Evolutionary conservation across 345 rosid species (phyloP).

Genomic region (Aquilaria sinensis): DNA sequence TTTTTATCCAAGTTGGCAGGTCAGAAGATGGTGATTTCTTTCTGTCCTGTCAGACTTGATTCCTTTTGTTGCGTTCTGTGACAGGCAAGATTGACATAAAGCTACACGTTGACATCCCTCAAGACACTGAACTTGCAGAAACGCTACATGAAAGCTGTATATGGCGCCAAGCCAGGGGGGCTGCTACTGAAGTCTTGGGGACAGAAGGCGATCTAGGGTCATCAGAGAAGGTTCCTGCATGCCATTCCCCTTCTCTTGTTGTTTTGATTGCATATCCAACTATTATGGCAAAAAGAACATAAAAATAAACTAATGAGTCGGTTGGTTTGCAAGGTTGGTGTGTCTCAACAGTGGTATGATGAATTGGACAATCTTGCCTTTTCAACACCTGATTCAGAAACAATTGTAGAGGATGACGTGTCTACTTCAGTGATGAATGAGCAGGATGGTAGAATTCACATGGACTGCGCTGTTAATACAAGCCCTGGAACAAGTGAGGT

Average conservation of each 20-base stretch:
- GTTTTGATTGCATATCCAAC: neutral
- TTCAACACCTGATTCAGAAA: constrained; percentile 38
- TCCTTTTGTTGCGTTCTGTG: constrained; percentile 12
- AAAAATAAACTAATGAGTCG: neutral
- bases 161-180: constrained; percentile 87
- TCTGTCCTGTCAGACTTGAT: neutral
- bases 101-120: constrained; percentile 60
- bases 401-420: constrained; percentile 33
- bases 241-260: neutral
- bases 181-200: constrained; percentile 43
- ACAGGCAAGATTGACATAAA: constrained; percentile 67
- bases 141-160: constrained; percentile 70
- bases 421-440: constrained; percentile 18
- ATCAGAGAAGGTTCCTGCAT: constrained; percentile 51
- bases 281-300: neutral
- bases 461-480: constrained; percentile 57
- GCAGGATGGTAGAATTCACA: constrained; percentile 36
- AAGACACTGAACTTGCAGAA: constrained; percentile 63
- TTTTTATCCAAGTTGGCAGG: too few relatives aligned
- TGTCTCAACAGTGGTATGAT: constrained; percentile 90
- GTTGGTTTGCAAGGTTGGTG: constrained; percentile 55
- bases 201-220: constrained; percentile 36
- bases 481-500: constrained; percentile 96
- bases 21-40: neutral
- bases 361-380: constrained; percentile 80